Evolutionary conservation across 352 stramenopile species (phyloP).

Genomic region (Plasmopara halstedii): DNA sequence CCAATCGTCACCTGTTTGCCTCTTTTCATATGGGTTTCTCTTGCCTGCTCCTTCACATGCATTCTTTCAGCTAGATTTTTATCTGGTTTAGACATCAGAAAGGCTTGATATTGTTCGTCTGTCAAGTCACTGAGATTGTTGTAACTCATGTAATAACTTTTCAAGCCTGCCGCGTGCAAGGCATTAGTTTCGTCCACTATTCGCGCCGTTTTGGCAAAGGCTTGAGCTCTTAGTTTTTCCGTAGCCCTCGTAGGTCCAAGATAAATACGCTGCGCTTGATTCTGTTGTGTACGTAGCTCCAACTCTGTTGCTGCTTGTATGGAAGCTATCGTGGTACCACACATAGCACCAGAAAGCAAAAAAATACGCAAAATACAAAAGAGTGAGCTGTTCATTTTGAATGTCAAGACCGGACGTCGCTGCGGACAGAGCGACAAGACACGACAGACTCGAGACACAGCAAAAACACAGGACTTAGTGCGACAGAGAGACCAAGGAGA

Average conservation of each 20-base stretch:
- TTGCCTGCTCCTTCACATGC: constrained; percentile 1
- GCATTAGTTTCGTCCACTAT: constrained; percentile 45
- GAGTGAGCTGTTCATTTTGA: too few relatives aligned
- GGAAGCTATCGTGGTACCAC: too few relatives aligned
- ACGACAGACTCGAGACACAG: too few relatives aligned
- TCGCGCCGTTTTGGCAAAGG: constrained; percentile 31
- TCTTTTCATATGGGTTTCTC: not conserved
- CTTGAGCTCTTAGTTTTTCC: constrained; percentile 29
- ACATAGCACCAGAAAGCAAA: too few relatives aligned
- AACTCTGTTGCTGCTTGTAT: too few relatives aligned
- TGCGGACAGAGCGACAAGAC: too few relatives aligned
- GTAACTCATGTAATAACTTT: constrained; percentile 46
- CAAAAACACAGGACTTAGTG: too few relatives aligned
- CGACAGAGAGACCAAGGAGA: too few relatives aligned
- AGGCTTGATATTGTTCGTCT: constrained; percentile 51
- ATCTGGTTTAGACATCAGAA: constrained; percentile 40
- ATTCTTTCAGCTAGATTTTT: constrained; percentile 14
- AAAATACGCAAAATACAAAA: too few relatives aligned
- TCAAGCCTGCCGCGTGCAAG: constrained; percentile 26
- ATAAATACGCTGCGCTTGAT: too few relatives aligned
- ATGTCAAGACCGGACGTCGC: too few relatives aligned
- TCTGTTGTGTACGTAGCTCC: constrained; percentile 18
- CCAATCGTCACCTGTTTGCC: constrained; percentile 15
- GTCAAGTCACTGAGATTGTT: constrained; percentile 67
- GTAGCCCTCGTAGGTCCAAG: constrained; percentile 43